Conservation (phyloP, 192 early-diverging fungal genomes). For the Coemansia furcata region DNA sequence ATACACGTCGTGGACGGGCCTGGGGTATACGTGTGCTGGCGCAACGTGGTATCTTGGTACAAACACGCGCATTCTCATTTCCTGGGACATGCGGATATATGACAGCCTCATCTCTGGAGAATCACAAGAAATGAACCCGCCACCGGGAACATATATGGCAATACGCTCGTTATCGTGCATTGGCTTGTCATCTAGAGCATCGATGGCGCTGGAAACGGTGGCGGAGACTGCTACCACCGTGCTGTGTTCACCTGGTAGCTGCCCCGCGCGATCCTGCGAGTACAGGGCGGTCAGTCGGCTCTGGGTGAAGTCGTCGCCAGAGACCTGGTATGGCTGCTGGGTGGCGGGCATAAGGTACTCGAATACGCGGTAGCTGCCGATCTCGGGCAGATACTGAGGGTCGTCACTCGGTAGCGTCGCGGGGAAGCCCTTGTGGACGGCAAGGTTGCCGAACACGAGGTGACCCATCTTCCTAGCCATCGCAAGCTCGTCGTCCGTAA, state of each 20-base stretch:
- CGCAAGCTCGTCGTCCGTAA: conserved; percentile 5
- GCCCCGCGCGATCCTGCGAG: neutral
- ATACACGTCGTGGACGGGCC: conserved; percentile 27
- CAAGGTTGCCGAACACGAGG: neutral
- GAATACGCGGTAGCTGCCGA: conserved; percentile 2
- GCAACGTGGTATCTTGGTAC: conserved; percentile 22
- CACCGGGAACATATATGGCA: conserved; percentile 15
- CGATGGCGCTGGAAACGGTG: neutral
- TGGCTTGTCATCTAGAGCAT: neutral
- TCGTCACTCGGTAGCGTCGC: neutral
- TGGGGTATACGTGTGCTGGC: conserved; percentile 18
- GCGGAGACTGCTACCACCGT: conserved; percentile 19
- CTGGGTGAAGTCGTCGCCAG: neutral
- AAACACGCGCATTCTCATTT: conserved; percentile 26
- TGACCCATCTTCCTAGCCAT: neutral
- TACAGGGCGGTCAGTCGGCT: conserved; percentile 4
- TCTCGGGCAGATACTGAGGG: conserved; percentile 1
- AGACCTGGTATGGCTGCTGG: conserved; percentile 15
- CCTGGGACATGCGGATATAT: conserved; percentile 17
- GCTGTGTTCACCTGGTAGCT: conserved; percentile 1
- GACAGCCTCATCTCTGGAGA: conserved; percentile 4
- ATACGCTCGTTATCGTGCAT: conserved; percentile 10
- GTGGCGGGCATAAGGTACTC: conserved; percentile 5
- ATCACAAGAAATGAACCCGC: conserved; percentile 22
- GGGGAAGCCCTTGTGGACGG: neutral